Percentiles rank a stretch among this genome's conserved stretches.
These are phyloP conservation scores for Trichomonas gallinae DNA, from an alignment of 208 protist species.

Conservation along the genomic window DNA sequence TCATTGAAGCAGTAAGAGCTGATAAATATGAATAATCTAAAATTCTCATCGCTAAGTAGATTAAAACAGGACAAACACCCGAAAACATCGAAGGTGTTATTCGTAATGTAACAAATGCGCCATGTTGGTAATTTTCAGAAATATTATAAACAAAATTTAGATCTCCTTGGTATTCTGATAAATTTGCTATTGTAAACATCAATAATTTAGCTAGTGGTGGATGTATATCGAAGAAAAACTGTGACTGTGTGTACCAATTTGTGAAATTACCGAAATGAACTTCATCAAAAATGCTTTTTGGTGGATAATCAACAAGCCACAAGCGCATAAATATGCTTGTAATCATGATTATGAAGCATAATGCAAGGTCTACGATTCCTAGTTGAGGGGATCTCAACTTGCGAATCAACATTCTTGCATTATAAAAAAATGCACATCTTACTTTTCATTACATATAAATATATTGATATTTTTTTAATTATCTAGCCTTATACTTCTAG, in stretches of 20 bases:
- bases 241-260: slow-evolving; percentile 3
- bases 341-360: not conserved
- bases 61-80: not conserved
- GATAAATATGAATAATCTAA: not conserved
- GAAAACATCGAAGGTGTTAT: not conserved
- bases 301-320: not conserved
- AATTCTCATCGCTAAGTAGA: not conserved
- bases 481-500: no score
- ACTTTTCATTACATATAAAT: no score
- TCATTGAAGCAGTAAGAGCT: not conserved
- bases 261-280: slow-evolving; percentile 19
- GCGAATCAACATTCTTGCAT: no score
- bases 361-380: not conserved
- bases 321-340: not conserved
- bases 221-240: slow-evolving; percentile 20
- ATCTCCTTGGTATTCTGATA: slow-evolving; percentile 1
- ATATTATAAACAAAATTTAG: not conserved
- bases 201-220: not conserved
- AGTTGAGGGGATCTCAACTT: not conserved
- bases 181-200: not conserved
- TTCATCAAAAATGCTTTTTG: not conserved
- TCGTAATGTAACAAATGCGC: not conserved
- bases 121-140: not conserved
- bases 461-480: no score
- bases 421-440: no score